Evolutionary conservation across 352 stramenopile genomes (phyloP).

Genomic region (Phytophthora europaea): DNA sequence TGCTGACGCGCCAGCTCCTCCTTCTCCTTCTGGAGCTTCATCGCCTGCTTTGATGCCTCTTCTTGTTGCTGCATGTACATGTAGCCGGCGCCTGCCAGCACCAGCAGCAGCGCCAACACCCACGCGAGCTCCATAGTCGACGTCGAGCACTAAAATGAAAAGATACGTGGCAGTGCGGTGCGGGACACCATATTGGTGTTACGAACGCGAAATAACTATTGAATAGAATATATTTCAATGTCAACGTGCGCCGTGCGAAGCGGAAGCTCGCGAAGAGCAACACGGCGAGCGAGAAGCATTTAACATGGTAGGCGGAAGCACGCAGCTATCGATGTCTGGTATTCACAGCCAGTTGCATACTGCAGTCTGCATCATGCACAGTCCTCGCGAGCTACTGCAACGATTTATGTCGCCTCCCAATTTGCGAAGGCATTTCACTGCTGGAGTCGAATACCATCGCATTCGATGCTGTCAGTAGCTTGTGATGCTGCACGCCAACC

Average conservation of each 20-base stretch:
- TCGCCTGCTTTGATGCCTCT: constrained; percentile 48
- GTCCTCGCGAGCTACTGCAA: too few species aligned
- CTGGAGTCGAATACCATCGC: background rate
- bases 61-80: constrained; percentile 68
- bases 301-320: too few species aligned
- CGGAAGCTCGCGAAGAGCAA: background rate
- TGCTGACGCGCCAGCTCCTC: constrained; percentile 63
- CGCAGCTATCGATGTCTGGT: too few species aligned
- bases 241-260: background rate
- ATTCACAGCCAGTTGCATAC: too few species aligned
- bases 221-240: background rate
- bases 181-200: constrained; percentile 4
- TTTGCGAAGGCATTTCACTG: background rate
- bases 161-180: constrained; percentile 35
- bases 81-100: constrained; percentile 64
- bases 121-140: constrained; percentile 48
- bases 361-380: too few species aligned
- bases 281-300: background rate
- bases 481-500: background rate
- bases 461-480: background rate
- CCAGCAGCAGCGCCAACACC: constrained; percentile 70
- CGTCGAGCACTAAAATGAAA: constrained; percentile 17
- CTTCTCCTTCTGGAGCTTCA: constrained; percentile 55
- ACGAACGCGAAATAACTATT: background rate
- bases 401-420: too few species aligned